Evolutionary conservation across 306 rosid species (phyloP).

Genomic region (Neltuma alba): DNA sequence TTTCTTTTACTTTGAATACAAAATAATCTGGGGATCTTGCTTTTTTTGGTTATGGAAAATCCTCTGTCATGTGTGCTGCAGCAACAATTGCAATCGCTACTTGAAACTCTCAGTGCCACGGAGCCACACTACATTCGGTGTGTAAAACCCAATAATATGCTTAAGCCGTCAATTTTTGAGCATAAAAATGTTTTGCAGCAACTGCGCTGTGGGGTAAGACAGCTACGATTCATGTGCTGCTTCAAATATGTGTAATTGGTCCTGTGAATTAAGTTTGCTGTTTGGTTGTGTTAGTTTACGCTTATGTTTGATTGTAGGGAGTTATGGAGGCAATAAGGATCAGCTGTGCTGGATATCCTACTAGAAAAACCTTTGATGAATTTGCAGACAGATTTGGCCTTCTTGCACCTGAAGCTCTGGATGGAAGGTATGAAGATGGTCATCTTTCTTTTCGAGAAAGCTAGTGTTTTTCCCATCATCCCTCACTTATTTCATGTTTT

Average conservation of each 20-base stretch:
- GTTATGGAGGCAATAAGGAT: constrained; percentile 99
- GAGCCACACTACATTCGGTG: constrained; percentile 99
- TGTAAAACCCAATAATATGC: constrained; percentile 97
- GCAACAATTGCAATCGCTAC: constrained; percentile 92
- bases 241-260: constrained; percentile 29
- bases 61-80: constrained; percentile 55
- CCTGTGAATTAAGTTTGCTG: constrained; percentile 14
- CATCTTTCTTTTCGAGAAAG: constrained; percentile 28
- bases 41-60: constrained; percentile 38
- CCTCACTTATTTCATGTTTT: constrained; percentile 35
- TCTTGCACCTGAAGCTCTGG: constrained; percentile 91
- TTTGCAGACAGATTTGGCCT: constrained; percentile 91
- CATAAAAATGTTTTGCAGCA: constrained; percentile 85
- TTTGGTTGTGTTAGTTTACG: constrained; percentile 26
- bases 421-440: constrained; percentile 63
- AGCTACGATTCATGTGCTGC: constrained; percentile 27
- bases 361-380: constrained; percentile 94
- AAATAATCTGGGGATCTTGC: constrained; percentile 28
- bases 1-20: not conserved
- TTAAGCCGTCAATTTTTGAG: constrained; percentile 96
- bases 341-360: constrained; percentile 99
- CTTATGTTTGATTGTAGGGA: constrained; percentile 59
- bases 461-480: constrained; percentile 29
- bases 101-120: constrained; percentile 92
- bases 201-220: constrained; percentile 97